These are phyloP conservation scores for Cryphonectria japonica DNA, from an alignment of 2,329 filamentous ascomycete species.

Conservation along the genomic window DNA sequence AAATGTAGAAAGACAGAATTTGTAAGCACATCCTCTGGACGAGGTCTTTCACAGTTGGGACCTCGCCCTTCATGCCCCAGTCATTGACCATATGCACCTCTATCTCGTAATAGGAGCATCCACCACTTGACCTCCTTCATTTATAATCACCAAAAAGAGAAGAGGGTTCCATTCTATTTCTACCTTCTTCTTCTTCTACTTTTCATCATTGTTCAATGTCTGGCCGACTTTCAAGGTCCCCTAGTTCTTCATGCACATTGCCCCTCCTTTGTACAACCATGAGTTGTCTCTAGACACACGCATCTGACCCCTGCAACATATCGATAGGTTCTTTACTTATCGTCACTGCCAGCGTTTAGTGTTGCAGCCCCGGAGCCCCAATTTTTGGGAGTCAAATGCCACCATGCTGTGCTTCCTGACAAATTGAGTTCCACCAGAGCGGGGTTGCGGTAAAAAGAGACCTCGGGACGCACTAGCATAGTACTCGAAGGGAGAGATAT, in stretches of 20 bases:
- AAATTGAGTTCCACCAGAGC: constrained; percentile 4
- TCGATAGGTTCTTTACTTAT: background rate
- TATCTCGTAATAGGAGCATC: background rate
- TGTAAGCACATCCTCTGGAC: background rate
- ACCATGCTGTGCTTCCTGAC: background rate
- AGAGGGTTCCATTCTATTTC: too few species aligned
- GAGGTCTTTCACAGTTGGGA: too few species aligned
- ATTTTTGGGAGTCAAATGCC: background rate
- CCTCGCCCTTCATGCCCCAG: too few species aligned
- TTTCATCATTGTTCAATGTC: too few species aligned
- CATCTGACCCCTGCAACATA: background rate
- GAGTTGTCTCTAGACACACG: too few species aligned
- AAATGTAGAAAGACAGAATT: too few species aligned
- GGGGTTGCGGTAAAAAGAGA: background rate
- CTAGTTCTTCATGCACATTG: too few species aligned
- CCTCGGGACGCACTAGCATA: background rate
- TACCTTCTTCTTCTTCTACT: too few species aligned
- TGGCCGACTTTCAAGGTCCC: too few species aligned
- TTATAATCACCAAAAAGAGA: too few species aligned
- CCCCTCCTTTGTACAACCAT: too few species aligned
- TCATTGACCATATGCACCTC: too few species aligned
- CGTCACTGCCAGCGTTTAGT: background rate
- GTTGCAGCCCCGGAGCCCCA: background rate
- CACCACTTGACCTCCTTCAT: background rate
- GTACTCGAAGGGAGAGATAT: background rate